Evolutionary conservation across 2,329 filamentous ascomycete genomes (phyloP).

Genomic region (Fusarium sulawesiense): DNA sequence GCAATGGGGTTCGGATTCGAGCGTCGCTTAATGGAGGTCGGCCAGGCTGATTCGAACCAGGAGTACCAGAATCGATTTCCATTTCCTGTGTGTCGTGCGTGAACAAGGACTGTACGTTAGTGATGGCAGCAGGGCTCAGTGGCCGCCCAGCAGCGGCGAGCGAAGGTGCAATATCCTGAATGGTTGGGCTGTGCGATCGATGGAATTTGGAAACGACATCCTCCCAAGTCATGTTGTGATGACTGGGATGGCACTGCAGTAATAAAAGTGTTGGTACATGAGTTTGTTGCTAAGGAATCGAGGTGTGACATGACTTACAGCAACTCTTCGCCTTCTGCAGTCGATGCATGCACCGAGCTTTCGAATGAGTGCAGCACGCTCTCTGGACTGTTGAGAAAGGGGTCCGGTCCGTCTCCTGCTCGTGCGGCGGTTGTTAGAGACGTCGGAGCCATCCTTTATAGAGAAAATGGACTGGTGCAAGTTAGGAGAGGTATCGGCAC

Average conservation of each 20-base stretch:
- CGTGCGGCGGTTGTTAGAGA: conserved; percentile 64
- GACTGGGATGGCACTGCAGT: conserved; percentile 67
- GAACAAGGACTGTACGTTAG: conserved; percentile 54
- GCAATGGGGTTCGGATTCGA: conserved; percentile 66
- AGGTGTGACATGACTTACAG: conserved; percentile 58
- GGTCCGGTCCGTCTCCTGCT: conserved; percentile 70
- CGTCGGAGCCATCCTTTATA: conserved; percentile 65
- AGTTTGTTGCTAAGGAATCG: conserved; percentile 7
- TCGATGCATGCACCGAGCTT: conserved; percentile 69
- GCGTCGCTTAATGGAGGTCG: conserved; percentile 59
- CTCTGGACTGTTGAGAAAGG: conserved; percentile 67
- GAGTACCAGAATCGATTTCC: conserved; percentile 61
- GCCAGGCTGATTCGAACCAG: conserved; percentile 50
- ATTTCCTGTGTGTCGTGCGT: conserved; percentile 63
- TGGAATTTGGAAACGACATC: conserved; percentile 66
- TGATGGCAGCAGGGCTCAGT: conserved; percentile 58
- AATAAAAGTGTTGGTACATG: conserved; percentile 34
- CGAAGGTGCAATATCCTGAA: conserved; percentile 61
- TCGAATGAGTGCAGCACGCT: conserved; percentile 69
- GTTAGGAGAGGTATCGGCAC: conserved; percentile 64
- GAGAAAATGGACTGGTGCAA: conserved; percentile 65
- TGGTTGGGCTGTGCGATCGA: conserved; percentile 62
- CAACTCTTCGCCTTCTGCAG: conserved; percentile 67
- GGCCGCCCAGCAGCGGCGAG: conserved; percentile 55
- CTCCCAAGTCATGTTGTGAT: conserved; percentile 71